Conservation (phyloP, 768 basidiomycete species). For the Amylocystis lapponica region DNA sequence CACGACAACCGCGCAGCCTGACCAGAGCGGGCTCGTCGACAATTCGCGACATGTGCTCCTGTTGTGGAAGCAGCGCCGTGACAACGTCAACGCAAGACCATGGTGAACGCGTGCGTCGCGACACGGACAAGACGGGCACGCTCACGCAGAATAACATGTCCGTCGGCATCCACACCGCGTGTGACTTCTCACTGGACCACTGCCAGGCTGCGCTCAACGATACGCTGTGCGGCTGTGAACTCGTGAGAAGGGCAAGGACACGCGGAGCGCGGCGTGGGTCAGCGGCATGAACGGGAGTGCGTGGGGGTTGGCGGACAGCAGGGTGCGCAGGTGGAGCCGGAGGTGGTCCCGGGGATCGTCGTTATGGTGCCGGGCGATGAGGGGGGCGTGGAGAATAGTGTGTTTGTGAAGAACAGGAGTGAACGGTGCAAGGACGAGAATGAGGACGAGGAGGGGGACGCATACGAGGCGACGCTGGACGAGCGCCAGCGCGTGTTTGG, state of each 20-base stretch:
- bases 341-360: constrained; percentile 22
- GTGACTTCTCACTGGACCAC: too few relatives aligned
- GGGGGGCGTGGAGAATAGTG: too few relatives aligned
- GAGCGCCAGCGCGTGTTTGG: constrained; percentile 47
- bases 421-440: constrained; percentile 2
- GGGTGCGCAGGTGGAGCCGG: constrained; percentile 5
- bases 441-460: constrained; percentile 12
- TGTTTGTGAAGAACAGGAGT: too few relatives aligned
- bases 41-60: too few relatives aligned
- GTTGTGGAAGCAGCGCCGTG: too few relatives aligned
- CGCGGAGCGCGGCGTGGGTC: constrained; percentile 29
- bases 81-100: too few relatives aligned
- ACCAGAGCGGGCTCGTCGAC: too few relatives aligned
- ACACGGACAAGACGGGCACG: constrained; percentile 95
- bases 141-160: constrained; percentile 96
- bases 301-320: neutral
- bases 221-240: too few relatives aligned
- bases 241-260: too few relatives aligned
- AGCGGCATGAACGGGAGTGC: constrained; percentile 25
- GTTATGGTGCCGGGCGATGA: constrained; percentile 17
- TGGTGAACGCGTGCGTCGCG: constrained; percentile 95
- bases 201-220: too few relatives aligned
- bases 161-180: constrained; percentile 85
- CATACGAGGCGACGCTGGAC: constrained; percentile 32
- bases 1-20: too few relatives aligned